Evolutionary conservation across 2,329 filamentous ascomycete species (phyloP), one percentile per base, ranked within the genome.

Genomic region (Boeremia exigua): DNA sequence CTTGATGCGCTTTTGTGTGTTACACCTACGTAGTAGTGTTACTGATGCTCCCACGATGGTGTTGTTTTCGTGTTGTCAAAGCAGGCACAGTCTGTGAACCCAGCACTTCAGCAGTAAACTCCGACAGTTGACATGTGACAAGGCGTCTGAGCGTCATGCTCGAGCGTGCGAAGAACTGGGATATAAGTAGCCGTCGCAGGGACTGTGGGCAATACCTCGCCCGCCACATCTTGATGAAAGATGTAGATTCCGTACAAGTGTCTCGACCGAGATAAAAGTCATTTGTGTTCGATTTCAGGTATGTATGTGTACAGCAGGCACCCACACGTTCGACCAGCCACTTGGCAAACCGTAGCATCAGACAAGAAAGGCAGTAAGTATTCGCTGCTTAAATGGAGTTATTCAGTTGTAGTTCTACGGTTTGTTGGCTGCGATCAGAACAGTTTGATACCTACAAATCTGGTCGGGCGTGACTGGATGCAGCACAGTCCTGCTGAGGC

Each of bases 61-160:
- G 10, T 14, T 10, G 9, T 25, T 38, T 12, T 17, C 19, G 12
- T 8, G 7, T 28, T 17, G 12, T 33, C 7, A 7, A 29, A 28
- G 32, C 28, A 8, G 23, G 15, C 11, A 7, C 19, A 23, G 17
- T 12, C 17, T n/a, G 4, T 6, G n/a, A 34, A 1, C 17, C 9
- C 7, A 25, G 8, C 28, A n/a, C 39, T n/a, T 25, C 37, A 32
- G 25, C 1, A 1, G 28, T 19, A 6, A 17, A 6, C 29, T 38
- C 6, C 9, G 6, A 11, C 15, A 12, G 17, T 37, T 55, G 29
- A 30, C 53, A 55, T 55, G 53, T 55, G 53, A 55, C 11, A 46
- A 32, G 25, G 29, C 33, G 45, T 33, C 39, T 39, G 44, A 19
- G 45, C 40, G 19, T 46, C 40, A 46, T 46, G 53, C 36, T 55